Percentiles rank a stretch among this genome's conserved stretches.
These are phyloP conservation scores for Stachybotrys elegans DNA, from an alignment of 2,329 filamentous ascomycete genomes.

Conservation along the genomic window DNA sequence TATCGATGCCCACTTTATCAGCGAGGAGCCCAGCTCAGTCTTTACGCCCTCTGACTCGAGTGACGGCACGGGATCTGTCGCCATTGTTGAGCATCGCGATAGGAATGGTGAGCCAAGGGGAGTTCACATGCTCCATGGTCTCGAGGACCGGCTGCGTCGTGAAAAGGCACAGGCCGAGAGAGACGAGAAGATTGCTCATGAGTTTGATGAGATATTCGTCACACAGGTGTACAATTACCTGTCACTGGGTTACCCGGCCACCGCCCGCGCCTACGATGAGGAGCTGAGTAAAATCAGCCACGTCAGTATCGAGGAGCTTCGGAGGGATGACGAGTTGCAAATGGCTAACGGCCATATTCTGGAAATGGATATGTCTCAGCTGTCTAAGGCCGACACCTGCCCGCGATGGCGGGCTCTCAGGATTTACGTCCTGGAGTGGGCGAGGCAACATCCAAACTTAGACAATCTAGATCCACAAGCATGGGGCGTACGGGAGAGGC, in stretches of 20 bases:
- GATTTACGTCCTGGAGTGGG: conserved; percentile 85
- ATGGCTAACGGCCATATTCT: conserved; percentile 69
- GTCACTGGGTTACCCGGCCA: conserved; percentile 83
- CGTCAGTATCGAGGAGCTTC: conserved; percentile 63
- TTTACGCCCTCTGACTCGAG: conserved; percentile 17
- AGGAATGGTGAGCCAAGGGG: conserved; percentile 33
- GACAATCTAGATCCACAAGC: conserved; percentile 52
- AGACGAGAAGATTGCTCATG: conserved; percentile 50
- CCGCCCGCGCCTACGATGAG: conserved; percentile 76
- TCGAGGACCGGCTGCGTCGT: conserved; percentile 44
- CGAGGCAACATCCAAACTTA: conserved; percentile 75
- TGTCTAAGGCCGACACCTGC: conserved; percentile 47
- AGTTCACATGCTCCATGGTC: conserved; percentile 44
- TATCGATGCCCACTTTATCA: conserved; percentile 31
- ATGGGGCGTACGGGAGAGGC: conserved; percentile 63
- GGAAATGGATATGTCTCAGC: conserved; percentile 41
- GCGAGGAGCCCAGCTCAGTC: conserved; percentile 32
- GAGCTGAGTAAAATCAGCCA: conserved; percentile 79
- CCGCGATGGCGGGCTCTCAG: conserved; percentile 79
- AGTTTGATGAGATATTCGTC: conserved; percentile 80
- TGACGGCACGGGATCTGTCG: conserved; percentile 10
- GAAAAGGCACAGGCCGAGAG: conserved; percentile 46
- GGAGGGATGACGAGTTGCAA: conserved; percentile 60
- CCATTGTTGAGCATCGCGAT: conserved; percentile 18
- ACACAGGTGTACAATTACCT: conserved; percentile 98